Percentiles rank a stretch among this genome's conserved stretches.
Evolutionary conservation across 805 yeast genomes (phyloP).

Genomic region (Tetrapisispora iriomotensis): DNA sequence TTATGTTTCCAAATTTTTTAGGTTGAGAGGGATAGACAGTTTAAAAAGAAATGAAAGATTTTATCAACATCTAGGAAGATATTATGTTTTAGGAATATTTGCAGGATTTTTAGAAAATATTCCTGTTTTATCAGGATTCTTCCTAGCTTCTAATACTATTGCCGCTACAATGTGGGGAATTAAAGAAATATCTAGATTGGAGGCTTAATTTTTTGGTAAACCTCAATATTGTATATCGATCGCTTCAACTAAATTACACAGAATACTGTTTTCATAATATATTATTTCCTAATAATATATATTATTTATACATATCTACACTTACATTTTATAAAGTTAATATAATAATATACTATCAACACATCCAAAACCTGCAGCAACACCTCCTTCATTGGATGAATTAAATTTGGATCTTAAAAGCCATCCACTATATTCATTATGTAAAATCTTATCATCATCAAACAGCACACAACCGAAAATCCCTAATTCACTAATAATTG

Average conservation of each 20-base stretch:
- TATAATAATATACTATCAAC: conserved; percentile 68
- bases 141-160: conserved; percentile 17
- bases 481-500: conserved; percentile 84
- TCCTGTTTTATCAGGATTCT: conserved; percentile 22
- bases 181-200: conserved; percentile 3
- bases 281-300: too few species aligned
- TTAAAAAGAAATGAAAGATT: conserved; percentile 16
- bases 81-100: conserved; percentile 23
- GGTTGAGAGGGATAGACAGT: conserved; percentile 15
- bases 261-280: too few species aligned
- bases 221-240: not conserved
- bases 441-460: conserved; percentile 49
- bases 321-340: conserved; percentile 4
- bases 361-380: conserved; percentile 98
- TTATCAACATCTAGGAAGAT: conserved; percentile 21
- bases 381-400: conserved; percentile 92
- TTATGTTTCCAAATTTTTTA: conserved; percentile 19
- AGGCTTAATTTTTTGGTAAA: not conserved
- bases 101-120: conserved; percentile 22
- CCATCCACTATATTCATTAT: conserved; percentile 73
- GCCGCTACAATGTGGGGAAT: conserved; percentile 20
- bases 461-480: conserved; percentile 77
- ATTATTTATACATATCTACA: not conserved
- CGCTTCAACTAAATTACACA: too few species aligned
- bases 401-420: conserved; percentile 81